Evolutionary conservation across 2,329 filamentous ascomycete genomes (phyloP).

Genomic region (Aureobasidium zeae): DNA sequence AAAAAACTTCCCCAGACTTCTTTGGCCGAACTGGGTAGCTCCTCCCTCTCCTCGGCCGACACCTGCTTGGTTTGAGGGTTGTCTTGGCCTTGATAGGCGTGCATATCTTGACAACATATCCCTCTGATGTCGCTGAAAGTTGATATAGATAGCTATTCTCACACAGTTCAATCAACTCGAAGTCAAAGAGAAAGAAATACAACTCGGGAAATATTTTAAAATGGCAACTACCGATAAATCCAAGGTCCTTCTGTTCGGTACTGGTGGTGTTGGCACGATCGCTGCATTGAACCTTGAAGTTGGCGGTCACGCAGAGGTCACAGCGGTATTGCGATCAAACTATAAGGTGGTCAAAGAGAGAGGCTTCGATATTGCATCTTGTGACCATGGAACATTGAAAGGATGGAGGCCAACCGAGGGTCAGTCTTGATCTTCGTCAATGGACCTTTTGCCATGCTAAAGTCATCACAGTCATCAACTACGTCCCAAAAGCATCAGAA

Average conservation of each 20-base stretch:
- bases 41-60: conserved; percentile 7
- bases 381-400: conserved; percentile 45
- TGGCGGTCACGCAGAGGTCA: conserved; percentile 44
- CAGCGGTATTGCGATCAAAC: conserved; percentile 49
- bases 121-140: conserved; percentile 1
- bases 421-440: not conserved
- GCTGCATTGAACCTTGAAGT: conserved; percentile 46
- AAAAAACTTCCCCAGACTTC: not conserved
- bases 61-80: not conserved
- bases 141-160: conserved; percentile 9
- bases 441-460: conserved; percentile 14
- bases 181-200: not conserved
- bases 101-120: not conserved
- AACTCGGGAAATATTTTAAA: not conserved
- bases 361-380: conserved; percentile 48
- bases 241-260: conserved; percentile 44
- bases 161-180: not conserved
- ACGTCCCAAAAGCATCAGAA: conserved; percentile 38
- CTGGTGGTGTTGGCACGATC: conserved; percentile 49
- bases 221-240: conserved; percentile 18
- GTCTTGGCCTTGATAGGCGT: conserved; percentile 9
- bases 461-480: conserved; percentile 35
- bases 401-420: conserved; percentile 38
- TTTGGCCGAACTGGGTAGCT: not conserved
- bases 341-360: conserved; percentile 38